phyloP scores from a whole-genome alignment of 371 early-diverging fungal genomes.

The Chytridiales sp. region DNA sequence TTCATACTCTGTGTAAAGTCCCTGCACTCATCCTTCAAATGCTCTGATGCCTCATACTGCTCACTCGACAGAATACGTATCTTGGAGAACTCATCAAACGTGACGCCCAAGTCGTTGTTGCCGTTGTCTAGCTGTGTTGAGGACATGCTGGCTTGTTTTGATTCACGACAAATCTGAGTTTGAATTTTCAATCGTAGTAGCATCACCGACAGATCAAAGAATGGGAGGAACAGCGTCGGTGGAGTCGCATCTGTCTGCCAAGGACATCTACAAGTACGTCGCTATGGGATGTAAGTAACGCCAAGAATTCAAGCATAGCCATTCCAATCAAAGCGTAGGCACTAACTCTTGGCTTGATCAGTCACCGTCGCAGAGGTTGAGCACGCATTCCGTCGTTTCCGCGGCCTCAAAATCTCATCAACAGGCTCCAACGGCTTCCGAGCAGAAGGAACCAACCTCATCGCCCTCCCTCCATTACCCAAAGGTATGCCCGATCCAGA shows the following conservation, averaged over 20 bases:
- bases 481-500: not conserved
- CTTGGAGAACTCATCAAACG: constrained; percentile 51
- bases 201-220: too few relatives aligned
- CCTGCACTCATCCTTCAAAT: constrained; percentile 49
- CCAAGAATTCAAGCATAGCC: not conserved
- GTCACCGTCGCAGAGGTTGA: constrained; percentile 30
- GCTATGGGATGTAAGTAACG: constrained; percentile 20
- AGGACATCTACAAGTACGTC: constrained; percentile 18
- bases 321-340: not conserved
- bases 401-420: not conserved
- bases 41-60: constrained; percentile 44
- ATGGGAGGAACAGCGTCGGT: constrained; percentile 20
- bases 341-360: too few relatives aligned
- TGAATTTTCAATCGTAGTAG: too few relatives aligned
- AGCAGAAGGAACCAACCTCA: not conserved
- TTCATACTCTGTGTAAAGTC: constrained; percentile 44
- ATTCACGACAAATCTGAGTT: too few relatives aligned
- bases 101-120: constrained; percentile 15
- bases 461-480: not conserved
- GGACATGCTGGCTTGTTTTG: too few relatives aligned
- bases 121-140: too few relatives aligned
- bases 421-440: not conserved
- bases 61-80: constrained; percentile 45
- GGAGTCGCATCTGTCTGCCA: constrained; percentile 24
- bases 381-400: constrained; percentile 22